Conservation (phyloP, 129 eudicot species). For the Mikania micrantha region DNA sequence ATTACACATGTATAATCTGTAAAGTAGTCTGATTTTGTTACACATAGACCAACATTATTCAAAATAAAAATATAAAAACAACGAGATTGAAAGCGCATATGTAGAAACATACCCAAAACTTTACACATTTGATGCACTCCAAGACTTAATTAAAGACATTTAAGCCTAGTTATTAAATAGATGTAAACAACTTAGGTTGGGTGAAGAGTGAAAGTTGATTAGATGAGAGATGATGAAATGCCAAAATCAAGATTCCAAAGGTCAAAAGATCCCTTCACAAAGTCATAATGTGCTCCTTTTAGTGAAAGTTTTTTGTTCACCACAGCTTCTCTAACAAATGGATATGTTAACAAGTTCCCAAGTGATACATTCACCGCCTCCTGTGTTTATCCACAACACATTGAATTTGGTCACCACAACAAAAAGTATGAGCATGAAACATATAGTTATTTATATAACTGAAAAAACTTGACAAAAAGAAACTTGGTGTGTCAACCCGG, state of each 20-base stretch:
- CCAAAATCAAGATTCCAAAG: slow-evolving; percentile 70
- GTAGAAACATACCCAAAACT: slow-evolving; percentile 21
- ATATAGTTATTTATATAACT: not conserved
- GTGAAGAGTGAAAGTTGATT: slow-evolving; percentile 7
- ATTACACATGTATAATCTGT: slow-evolving; percentile 1
- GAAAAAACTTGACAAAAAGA: not conserved
- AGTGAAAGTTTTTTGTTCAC: slow-evolving; percentile 49
- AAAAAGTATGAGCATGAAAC: not conserved
- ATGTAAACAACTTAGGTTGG: slow-evolving; percentile 7
- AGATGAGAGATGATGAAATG: slow-evolving; percentile 39
- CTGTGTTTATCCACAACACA: slow-evolving; percentile 27
- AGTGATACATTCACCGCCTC: slow-evolving; percentile 95
- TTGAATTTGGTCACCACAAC: too few species aligned
- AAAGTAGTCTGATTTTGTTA: not conserved
- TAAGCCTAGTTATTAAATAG: slow-evolving; percentile 26
- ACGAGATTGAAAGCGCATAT: slow-evolving; percentile 16
- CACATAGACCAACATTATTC: slow-evolving; percentile 18
- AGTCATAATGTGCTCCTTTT: slow-evolving; percentile 91
- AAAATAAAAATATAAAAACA: slow-evolving; percentile 7
- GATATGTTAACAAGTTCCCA: slow-evolving; percentile 80
- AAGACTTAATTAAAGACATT: slow-evolving; percentile 10
- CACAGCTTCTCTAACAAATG: slow-evolving; percentile 72
- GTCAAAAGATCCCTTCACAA: slow-evolving; percentile 71
- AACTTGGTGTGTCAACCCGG: not conserved
- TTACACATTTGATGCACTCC: slow-evolving; percentile 12